A percentile compares a stretch with the other conserved stretches of the same genome.
These are phyloP conservation scores for Auricularia cornea DNA, from an alignment of 768 basidiomycete genomes.

Conservation along the genomic window DNA sequence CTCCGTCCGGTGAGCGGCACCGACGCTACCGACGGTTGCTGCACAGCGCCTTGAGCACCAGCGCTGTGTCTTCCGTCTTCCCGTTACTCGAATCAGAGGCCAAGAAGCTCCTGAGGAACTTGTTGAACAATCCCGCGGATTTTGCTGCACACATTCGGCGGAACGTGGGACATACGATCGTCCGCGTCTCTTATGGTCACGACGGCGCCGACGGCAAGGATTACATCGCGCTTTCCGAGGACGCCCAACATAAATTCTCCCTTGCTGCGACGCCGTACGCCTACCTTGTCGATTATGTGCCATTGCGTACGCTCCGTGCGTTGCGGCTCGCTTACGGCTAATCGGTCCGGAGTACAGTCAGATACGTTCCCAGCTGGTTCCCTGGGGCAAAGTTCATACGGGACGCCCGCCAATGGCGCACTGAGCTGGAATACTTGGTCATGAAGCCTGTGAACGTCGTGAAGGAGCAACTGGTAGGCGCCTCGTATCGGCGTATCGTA, in stretches of 20 bases:
- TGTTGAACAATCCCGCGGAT: slow-evolving; percentile 27
- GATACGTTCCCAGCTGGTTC: slow-evolving; percentile 12
- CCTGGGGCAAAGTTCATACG: slow-evolving; percentile 12
- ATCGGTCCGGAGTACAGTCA: neutral
- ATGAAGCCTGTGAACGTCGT: too few relatives aligned
- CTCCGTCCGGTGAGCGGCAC: slow-evolving; percentile 14
- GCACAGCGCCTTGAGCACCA: slow-evolving; percentile 24
- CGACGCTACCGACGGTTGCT: slow-evolving; percentile 21
- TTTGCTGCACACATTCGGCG: slow-evolving; percentile 25
- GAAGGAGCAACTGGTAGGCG: neutral
- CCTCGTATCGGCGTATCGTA: neutral
- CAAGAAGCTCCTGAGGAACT: slow-evolving; percentile 22
- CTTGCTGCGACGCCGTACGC: neutral
- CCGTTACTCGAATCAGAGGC: slow-evolving; percentile 20
- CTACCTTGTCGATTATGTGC: slow-evolving; percentile 8
- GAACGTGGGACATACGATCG: neutral
- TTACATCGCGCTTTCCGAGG: neutral
- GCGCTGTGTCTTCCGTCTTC: slow-evolving; percentile 23
- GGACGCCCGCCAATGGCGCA: neutral
- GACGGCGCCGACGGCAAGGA: neutral
- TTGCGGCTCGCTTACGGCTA: too few relatives aligned
- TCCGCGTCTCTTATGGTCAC: neutral
- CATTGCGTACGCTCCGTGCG: slow-evolving; percentile 1
- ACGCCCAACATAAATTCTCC: neutral
- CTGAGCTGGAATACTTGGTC: neutral